Conservation (phyloP, 2,329 filamentous ascomycete genomes). For the Kalmusia sp. region DNA sequence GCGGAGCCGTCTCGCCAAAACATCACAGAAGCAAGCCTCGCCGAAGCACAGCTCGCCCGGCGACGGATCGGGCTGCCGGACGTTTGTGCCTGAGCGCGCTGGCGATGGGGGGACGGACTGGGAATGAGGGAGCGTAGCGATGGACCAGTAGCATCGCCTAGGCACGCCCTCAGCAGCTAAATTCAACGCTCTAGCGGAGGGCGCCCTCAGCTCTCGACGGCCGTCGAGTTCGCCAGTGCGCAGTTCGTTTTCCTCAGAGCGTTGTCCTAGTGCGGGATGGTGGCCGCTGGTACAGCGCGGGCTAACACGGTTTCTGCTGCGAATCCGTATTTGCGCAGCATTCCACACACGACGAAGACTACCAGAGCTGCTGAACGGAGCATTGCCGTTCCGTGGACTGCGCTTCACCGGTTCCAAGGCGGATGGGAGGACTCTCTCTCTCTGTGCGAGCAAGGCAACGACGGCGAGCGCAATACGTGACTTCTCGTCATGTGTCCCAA, state of each 20-base stretch:
- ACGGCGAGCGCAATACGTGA: conserved; percentile 1
- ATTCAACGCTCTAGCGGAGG: neutral
- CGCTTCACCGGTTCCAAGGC: conserved; percentile 10
- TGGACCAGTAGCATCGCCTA: conserved; percentile 17
- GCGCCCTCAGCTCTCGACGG: conserved; percentile 18
- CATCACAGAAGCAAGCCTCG: neutral
- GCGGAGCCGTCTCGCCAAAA: conserved; percentile 20
- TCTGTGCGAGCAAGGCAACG: conserved; percentile 8
- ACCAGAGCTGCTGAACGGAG: conserved; percentile 14
- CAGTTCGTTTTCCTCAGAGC: conserved; percentile 17
- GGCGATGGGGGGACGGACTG: too few species aligned
- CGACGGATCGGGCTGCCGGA: conserved; percentile 10
- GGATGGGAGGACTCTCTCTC: conserved; percentile 1
- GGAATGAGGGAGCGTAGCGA: neutral
- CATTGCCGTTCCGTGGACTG: neutral
- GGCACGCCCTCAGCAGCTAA: conserved; percentile 2
- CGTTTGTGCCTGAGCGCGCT: conserved; percentile 8
- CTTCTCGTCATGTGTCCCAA: conserved; percentile 15
- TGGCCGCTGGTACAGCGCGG: conserved; percentile 30
- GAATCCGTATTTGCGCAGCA: conserved; percentile 11
- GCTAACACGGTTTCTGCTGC: conserved; percentile 15
- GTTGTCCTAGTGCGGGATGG: conserved; percentile 21
- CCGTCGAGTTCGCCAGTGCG: conserved; percentile 19
- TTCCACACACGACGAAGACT: conserved; percentile 10
- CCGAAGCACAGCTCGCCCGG: neutral